Percentiles rank a stretch among this genome's conserved stretches.
Conservation (phyloP, 495 filamentous ascomycete species). For the Cryomyces minteri region DNA sequence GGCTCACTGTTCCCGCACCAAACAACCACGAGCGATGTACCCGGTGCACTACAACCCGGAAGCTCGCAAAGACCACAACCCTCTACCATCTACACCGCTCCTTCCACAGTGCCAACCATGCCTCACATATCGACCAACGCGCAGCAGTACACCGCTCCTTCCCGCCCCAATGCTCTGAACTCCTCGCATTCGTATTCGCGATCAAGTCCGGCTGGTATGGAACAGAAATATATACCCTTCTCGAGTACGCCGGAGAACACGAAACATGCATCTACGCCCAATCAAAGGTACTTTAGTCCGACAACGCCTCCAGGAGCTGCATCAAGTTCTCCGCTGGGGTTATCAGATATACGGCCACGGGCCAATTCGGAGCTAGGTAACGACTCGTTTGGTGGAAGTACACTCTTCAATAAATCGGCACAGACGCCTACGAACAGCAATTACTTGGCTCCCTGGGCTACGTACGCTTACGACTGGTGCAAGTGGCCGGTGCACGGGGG, state of each 20-base stretch:
- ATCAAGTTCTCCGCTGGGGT: constrained; percentile 68
- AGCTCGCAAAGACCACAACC: constrained; percentile 38
- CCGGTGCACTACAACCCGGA: constrained; percentile 42
- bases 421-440: constrained; percentile 50
- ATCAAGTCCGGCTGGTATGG: constrained; percentile 67
- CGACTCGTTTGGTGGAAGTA: constrained; percentile 28
- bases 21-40: constrained; percentile 12
- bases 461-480: constrained; percentile 98
- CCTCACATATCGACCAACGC: constrained; percentile 31
- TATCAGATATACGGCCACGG: constrained; percentile 75
- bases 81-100: constrained; percentile 53
- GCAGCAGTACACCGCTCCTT: constrained; percentile 45
- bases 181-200: constrained; percentile 58
- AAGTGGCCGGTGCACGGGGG: constrained; percentile 82
- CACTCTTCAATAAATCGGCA: constrained; percentile 27
- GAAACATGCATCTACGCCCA: constrained; percentile 35
- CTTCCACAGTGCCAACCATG: constrained; percentile 49
- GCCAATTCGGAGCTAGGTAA: constrained; percentile 62
- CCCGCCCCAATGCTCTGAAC: constrained; percentile 45
- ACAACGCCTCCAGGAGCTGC: constrained; percentile 55
- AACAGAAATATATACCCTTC: constrained; percentile 55
- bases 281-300: constrained; percentile 12
- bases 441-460: constrained; percentile 86
- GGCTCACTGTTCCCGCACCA: constrained; percentile 32
- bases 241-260: constrained; percentile 44